Base-by-base conservation (phyloP, 2,329 filamentous ascomycete species). In the Trichoderma atroviride region DNA sequence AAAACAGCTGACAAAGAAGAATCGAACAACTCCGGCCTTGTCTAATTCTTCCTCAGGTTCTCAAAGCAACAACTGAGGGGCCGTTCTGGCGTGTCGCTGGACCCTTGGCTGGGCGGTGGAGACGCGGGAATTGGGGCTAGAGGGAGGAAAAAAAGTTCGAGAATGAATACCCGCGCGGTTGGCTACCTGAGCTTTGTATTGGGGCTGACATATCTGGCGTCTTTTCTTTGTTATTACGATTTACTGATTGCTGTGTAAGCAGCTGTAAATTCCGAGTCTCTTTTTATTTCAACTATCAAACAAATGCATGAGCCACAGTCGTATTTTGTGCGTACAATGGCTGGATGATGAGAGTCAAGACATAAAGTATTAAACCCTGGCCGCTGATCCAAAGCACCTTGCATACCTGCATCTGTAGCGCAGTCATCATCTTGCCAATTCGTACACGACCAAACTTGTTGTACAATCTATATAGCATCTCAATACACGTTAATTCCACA, bases 161-260 rank as follows among this genome's bases (percentile, higher is more conserved):
- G n/a, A 27, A 35, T 50, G 40, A 43, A 43, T 66, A 66, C 63
- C 63, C 63, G 63, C 63, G 63, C 63, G 63, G 63, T 57, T 66
- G 63, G 63, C 27, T 47, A 65, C 43, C 43, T 56, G 52, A 11
- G 47, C 10, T 24, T 11, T 13, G 22, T 24, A 24, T 3, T 43
- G 40, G 19, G 47, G 55, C 55, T 57, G 55, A 57, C 55, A 57
- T 57, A 57, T 57, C n/a, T 24, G 13, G 52, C 13, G 22, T 19
- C 24, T 55, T 55, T 27, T 29, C 29, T 14, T 55, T 22, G 47
- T 13, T 13, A 24, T 13, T 50, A 11, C 22, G 43, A 22, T 50
- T 50, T 13, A 13, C 24, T 50, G n/a, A 24, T 50, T 50, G 47
- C 47, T 50, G n/a, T 50, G n/a, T 50, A 22, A 50, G 47, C 47